Conservation (phyloP, 352 stramenopile species). For the Peronospora belbahrii region DNA sequence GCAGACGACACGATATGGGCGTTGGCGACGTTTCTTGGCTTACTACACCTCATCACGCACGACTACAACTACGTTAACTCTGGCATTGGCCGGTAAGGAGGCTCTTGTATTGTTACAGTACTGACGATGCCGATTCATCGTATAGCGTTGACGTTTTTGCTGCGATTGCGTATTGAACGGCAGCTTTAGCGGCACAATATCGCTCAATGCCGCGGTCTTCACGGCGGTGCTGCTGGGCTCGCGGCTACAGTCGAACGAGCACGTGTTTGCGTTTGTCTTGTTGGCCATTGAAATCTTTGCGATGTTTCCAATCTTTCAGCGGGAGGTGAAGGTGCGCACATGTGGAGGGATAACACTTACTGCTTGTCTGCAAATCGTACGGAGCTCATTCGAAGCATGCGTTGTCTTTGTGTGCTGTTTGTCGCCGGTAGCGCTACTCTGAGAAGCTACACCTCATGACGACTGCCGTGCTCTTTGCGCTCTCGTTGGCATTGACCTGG, state of each 20-base stretch:
- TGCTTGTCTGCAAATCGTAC: not conserved
- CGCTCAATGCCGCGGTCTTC: slow-evolving; percentile 89
- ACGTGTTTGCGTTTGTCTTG: slow-evolving; percentile 88
- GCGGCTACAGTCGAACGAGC: slow-evolving; percentile 84
- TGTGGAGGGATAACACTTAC: not conserved
- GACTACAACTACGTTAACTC: slow-evolving; percentile 88
- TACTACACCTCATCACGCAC: slow-evolving; percentile 86
- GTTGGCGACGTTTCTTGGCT: slow-evolving; percentile 60
- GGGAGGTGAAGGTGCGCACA: slow-evolving; percentile 64
- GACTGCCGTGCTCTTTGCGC: slow-evolving; percentile 54
- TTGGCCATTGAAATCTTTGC: slow-evolving; percentile 88
- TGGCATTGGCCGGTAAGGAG: slow-evolving; percentile 51
- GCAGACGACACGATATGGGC: slow-evolving; percentile 90
- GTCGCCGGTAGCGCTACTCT: slow-evolving; percentile 37
- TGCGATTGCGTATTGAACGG: slow-evolving; percentile 1
- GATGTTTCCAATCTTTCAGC: slow-evolving; percentile 83
- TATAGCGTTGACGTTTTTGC: slow-evolving; percentile 3
- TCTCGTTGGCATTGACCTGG: slow-evolving; percentile 70
- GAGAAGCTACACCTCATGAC: slow-evolving; percentile 64
- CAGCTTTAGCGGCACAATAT: slow-evolving; percentile 85
- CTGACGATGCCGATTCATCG: not conserved
- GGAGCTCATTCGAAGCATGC: slow-evolving; percentile 2
- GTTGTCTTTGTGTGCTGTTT: slow-evolving; percentile 1
- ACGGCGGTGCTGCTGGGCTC: slow-evolving; percentile 88
- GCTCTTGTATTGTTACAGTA: not conserved